These are phyloP conservation scores for Fusarium sp. DNA, from an alignment of 2,329 filamentous ascomycete genomes.

Conservation along the genomic window DNA sequence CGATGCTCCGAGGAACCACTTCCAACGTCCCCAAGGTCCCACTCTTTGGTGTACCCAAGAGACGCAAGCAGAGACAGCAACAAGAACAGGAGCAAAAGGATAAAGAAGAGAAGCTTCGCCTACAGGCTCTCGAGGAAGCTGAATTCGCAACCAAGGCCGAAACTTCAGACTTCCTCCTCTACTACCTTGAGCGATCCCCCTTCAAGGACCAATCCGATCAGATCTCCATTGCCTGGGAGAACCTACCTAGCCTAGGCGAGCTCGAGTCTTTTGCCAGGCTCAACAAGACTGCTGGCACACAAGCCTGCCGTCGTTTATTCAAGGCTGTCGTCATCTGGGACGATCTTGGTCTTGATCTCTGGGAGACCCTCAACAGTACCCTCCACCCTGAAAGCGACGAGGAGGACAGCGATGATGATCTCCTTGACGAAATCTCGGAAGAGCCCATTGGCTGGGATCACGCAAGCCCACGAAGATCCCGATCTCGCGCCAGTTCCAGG, in stretches of 20 bases:
- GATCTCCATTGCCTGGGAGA: constrained; percentile 48
- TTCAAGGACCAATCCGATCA: constrained; percentile 43
- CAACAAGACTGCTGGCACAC: constrained; percentile 48
- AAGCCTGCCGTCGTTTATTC: constrained; percentile 49
- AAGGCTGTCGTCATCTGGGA: constrained; percentile 52
- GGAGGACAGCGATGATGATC: constrained; percentile 20
- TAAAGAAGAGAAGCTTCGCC: constrained; percentile 34
- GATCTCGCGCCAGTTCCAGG: constrained; percentile 30
- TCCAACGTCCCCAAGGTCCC: constrained; percentile 31
- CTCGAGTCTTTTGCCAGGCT: constrained; percentile 47
- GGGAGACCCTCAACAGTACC: constrained; percentile 42
- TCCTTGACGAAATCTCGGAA: constrained; percentile 29
- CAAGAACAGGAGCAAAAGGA: constrained; percentile 35
- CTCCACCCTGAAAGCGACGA: constrained; percentile 7
- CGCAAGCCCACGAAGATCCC: constrained; percentile 12
- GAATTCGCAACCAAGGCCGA: constrained; percentile 44
- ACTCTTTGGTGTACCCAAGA: constrained; percentile 40
- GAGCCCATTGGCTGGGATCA: constrained; percentile 25
- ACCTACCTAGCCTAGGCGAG: constrained; percentile 47
- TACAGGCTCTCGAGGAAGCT: constrained; percentile 41
- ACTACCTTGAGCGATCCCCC: constrained; percentile 44
- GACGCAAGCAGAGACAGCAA: constrained; percentile 39
- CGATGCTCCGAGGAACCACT: constrained; percentile 35
- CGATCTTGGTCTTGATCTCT: constrained; percentile 48
- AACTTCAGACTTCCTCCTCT: constrained; percentile 46